Evolutionary conservation across 2,329 filamentous ascomycete genomes (phyloP).

Genomic region (Stemphylium beticola): DNA sequence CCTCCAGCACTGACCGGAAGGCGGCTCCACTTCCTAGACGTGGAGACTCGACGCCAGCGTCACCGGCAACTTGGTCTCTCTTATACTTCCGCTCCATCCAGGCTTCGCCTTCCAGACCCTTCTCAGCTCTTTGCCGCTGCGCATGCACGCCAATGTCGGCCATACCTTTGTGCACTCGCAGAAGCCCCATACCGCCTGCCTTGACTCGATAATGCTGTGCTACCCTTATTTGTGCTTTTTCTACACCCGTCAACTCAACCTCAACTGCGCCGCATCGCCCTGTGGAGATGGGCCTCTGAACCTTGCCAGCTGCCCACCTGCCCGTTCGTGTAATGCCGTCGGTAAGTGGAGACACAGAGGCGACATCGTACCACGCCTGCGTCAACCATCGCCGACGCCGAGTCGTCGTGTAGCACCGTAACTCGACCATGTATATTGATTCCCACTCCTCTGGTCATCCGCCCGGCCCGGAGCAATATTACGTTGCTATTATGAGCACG

Average conservation of each 20-base stretch:
- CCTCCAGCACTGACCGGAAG: constrained; percentile 5
- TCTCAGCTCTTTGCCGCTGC: not conserved
- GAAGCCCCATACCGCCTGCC: no score
- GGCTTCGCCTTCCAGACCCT: not conserved
- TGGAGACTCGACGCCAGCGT: not conserved
- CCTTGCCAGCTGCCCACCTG: no score
- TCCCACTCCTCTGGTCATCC: no score
- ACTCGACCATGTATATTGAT: not conserved
- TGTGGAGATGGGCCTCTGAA: no score
- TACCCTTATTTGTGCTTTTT: no score
- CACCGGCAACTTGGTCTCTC: not conserved
- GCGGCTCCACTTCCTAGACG: not conserved
- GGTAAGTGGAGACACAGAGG: constrained; percentile 1
- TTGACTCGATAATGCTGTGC: no score
- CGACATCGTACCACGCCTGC: constrained; percentile 1
- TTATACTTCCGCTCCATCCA: not conserved
- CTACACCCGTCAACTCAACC: no score
- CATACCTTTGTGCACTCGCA: no score
- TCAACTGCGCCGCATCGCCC: no score
- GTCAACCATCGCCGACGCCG: constrained; percentile 3
- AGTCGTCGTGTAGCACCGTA: constrained; percentile 5
- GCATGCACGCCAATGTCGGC: no score
- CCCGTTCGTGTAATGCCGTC: not conserved
- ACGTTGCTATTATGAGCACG: no score
- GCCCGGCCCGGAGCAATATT: no score